Conservation (phyloP, 805 yeast species). For the Metschnikowia shivogae region DNA sequence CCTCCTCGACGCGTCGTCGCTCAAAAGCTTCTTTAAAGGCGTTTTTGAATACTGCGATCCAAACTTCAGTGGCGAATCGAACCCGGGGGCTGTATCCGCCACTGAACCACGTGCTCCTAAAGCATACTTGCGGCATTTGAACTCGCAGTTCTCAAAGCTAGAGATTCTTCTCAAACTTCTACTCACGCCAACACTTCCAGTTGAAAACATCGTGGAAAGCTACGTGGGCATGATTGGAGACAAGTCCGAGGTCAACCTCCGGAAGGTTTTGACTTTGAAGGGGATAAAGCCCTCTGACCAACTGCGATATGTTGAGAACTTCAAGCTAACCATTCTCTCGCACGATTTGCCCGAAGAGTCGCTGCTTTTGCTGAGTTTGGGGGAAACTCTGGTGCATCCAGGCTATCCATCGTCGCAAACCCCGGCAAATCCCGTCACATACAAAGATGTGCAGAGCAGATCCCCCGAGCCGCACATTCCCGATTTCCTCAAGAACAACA, state of each 20-base stretch:
- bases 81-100: conserved; percentile 5
- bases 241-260: conserved; percentile 55
- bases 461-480: conserved; percentile 26
- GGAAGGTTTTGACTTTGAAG: conserved; percentile 61
- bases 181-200: conserved; percentile 59
- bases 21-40: conserved; percentile 51
- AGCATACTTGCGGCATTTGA: conserved; percentile 41
- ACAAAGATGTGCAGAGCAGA: conserved; percentile 12
- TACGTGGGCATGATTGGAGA: conserved; percentile 69
- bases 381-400: conserved; percentile 5
- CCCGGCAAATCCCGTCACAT: conserved; percentile 10
- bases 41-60: conserved; percentile 43
- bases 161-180: conserved; percentile 69
- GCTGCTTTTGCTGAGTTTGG: conserved; percentile 29
- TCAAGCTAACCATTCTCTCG: conserved; percentile 32
- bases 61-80: conserved; percentile 25
- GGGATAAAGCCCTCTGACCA: conserved; percentile 39
- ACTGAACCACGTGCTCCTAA: conserved; percentile 20
- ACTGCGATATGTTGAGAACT: conserved; percentile 32
- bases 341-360: conserved; percentile 27
- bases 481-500: conserved; percentile 20
- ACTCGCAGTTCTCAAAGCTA: conserved; percentile 37
- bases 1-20: conserved; percentile 61
- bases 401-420: conserved; percentile 17
- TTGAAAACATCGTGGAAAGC: conserved; percentile 54